These are phyloP conservation scores for Mycena leptocephala DNA, from an alignment of 768 basidiomycete species.

Conservation along the genomic window DNA sequence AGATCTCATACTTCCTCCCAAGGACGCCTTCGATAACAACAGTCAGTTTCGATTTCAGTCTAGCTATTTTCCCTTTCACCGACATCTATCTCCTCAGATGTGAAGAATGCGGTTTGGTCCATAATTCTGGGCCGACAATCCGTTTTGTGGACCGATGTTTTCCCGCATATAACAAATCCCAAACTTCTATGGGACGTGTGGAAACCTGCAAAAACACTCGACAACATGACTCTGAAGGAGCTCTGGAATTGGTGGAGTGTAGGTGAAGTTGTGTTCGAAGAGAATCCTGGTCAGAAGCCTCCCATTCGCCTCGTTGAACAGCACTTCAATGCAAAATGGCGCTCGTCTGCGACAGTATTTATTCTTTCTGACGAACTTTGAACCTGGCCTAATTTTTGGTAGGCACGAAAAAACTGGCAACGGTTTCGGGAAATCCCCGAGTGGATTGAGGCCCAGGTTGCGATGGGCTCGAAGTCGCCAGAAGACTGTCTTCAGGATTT, in stretches of 20 bases:
- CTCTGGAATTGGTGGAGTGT: background rate
- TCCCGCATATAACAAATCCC: background rate
- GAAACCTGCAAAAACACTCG: background rate
- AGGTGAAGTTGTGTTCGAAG: background rate
- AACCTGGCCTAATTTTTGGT: background rate
- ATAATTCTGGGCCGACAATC: background rate
- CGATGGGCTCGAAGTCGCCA: background rate
- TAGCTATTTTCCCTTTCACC: too few species aligned
- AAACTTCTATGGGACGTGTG: slow-evolving; percentile 2
- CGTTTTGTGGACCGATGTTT: background rate
- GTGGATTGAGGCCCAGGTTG: slow-evolving; percentile 16
- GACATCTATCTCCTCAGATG: background rate
- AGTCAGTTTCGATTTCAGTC: too few species aligned
- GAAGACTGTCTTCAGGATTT: background rate
- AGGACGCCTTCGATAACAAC: background rate
- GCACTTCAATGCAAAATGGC: slow-evolving; percentile 22
- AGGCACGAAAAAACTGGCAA: slow-evolving; percentile 22
- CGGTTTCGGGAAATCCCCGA: slow-evolving; percentile 28
- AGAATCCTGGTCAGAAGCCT: background rate
- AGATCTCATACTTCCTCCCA: background rate
- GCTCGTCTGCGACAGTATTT: background rate
- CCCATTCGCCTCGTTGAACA: slow-evolving; percentile 12
- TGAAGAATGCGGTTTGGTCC: slow-evolving; percentile 16
- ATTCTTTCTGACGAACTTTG: too few species aligned
- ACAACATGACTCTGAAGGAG: background rate